Evolutionary conservation across 2,329 filamentous ascomycete species (phyloP), one percentile per base, ranked within the genome.

Genomic region (Alternaria tenuissima): DNA sequence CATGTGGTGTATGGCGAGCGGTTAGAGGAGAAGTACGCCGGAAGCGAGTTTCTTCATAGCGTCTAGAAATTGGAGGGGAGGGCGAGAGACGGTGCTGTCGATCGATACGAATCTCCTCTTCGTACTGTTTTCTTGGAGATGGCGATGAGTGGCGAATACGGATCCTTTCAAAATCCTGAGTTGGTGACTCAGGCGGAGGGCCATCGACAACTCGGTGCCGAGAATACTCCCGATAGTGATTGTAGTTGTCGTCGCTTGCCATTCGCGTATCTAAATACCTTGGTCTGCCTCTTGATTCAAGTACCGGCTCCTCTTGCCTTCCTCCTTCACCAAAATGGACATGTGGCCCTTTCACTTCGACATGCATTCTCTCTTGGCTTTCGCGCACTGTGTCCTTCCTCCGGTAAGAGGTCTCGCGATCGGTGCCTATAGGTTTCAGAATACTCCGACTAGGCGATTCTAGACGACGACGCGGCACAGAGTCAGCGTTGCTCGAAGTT

Each of bases 291-390:
- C 38, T 38, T 16, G 32, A 20, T 9, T 65, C 60, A 6, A 44
- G 18, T 4, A n/a, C 43, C 20, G 22, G 44, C 39, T 42, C 47
- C 2, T 57, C 56, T 24, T 59, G 51, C 39, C 42, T 51, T 36
- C 56, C 42, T 20, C 69, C 62, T n/a, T 64, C 28, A 28, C 56
- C 64, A 44, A 77, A 78, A 18, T 72, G 74, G 16, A 78, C 76
- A 42, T 67, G 66, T 18, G 69, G 67, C 2, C 68, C 69, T 22
- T 69, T 75, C 2, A 75, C 55, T 60, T 77, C 73, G n/a, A 74
- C 74, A 16, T 59, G 56, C 22, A 65, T 73, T 54, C 72, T 75
- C 22, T 74, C 70, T 5, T 67, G 62, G 36, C 69, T 76, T 6
- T 66, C 62, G 22, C 65, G 64, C 59, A 70, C 59, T 14, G 42